Conservation (phyloP, 1,284 basidiomycete species). For the Caloboletus firmus region DNA sequence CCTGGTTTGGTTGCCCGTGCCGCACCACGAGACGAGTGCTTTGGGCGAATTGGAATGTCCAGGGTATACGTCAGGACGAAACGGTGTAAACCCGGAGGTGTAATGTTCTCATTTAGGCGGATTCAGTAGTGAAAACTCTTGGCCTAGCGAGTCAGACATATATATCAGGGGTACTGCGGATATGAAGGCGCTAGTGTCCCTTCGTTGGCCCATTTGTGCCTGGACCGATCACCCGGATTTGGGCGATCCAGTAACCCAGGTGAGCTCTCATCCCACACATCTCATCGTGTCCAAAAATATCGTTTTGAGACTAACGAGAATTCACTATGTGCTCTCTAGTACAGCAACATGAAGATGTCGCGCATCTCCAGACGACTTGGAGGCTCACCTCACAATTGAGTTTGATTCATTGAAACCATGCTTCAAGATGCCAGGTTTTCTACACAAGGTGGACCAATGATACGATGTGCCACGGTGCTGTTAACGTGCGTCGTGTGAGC, state of each 20-base stretch:
- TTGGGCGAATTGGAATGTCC: neutral
- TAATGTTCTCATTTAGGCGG: neutral
- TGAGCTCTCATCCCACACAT: neutral
- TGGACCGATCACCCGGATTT: neutral
- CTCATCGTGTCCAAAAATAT: neutral
- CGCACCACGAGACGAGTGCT: neutral
- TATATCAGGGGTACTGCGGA: neutral
- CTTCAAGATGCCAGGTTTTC: slow-evolving; percentile 5
- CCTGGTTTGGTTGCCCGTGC: neutral
- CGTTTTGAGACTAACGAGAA: neutral
- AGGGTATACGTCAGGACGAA: neutral
- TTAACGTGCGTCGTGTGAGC: slow-evolving; percentile 9
- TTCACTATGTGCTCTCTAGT: neutral
- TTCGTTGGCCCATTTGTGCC: neutral
- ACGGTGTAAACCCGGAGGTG: neutral
- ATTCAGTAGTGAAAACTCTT: neutral
- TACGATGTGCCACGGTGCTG: neutral
- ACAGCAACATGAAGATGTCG: neutral
- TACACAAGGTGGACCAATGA: neutral
- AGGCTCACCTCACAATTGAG: neutral
- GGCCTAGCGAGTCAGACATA: neutral
- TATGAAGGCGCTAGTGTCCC: neutral
- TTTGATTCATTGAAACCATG: slow-evolving; percentile 8
- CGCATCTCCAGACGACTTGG: neutral
- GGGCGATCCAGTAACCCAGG: neutral